A percentile compares a stretch with the other conserved stretches of the same genome.
These are phyloP conservation scores for Citrus glauca DNA, from an alignment of 345 rosid species.

Conservation along the genomic window DNA sequence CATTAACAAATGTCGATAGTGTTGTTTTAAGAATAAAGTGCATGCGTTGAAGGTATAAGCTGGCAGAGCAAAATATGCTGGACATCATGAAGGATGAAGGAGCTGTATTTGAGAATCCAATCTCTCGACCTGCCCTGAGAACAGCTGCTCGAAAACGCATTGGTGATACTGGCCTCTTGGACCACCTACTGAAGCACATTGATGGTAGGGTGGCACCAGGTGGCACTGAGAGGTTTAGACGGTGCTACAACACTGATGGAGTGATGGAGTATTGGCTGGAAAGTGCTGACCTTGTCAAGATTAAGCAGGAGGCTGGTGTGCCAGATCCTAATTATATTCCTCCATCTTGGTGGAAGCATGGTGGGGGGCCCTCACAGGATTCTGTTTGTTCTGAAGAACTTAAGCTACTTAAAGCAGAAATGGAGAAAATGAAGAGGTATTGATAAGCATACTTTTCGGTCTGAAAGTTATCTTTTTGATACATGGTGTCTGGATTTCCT, in stretches of 20 bases:
- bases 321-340: slow-evolving; percentile 59
- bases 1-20: background rate
- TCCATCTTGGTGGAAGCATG: slow-evolving; percentile 54
- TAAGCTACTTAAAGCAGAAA: slow-evolving; percentile 49
- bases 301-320: slow-evolving; percentile 60
- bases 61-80: slow-evolving; percentile 57
- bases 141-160: slow-evolving; percentile 57
- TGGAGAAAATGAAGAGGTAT: slow-evolving; percentile 57
- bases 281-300: slow-evolving; percentile 64
- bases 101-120: slow-evolving; percentile 63
- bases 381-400: slow-evolving; percentile 39
- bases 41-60: slow-evolving; percentile 50
- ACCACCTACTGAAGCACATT: slow-evolving; percentile 86
- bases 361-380: slow-evolving; percentile 33
- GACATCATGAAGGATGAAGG: slow-evolving; percentile 75
- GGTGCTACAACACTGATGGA: slow-evolving; percentile 81
- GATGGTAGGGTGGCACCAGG: slow-evolving; percentile 87
- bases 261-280: slow-evolving; percentile 91
- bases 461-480: background rate
- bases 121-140: slow-evolving; percentile 59
- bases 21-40: background rate
- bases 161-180: slow-evolving; percentile 94
- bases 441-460: background rate
- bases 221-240: slow-evolving; percentile 74
- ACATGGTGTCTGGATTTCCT: background rate